Conservation (phyloP, 306 rosid species). For the Clitoria ternatea region DNA sequence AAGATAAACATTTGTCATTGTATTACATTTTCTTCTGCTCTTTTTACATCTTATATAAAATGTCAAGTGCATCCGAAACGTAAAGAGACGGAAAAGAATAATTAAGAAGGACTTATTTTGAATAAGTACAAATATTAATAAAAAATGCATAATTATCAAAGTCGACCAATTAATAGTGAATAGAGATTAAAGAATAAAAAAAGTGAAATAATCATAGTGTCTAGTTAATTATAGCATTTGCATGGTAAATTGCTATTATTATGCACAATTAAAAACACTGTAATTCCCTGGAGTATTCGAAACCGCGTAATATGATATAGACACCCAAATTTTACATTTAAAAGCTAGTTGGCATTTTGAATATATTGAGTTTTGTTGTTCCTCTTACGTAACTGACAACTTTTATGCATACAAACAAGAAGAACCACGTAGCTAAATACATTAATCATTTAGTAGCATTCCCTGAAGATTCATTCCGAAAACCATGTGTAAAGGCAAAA, state of each 20-base stretch:
- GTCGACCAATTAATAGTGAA: too few relatives aligned
- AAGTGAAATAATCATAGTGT: neutral
- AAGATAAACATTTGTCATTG: too few relatives aligned
- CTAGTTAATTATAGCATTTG: neutral
- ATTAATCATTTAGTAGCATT: neutral
- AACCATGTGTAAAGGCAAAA: neutral
- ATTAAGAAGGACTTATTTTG: too few relatives aligned
- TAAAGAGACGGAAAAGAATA: too few relatives aligned
- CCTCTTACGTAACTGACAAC: neutral
- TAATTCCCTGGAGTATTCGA: neutral
- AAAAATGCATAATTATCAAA: too few relatives aligned
- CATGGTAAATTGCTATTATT: neutral
- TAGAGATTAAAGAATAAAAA: neutral
- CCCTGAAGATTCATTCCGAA: neutral
- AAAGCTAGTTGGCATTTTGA: slow-evolving; percentile 5
- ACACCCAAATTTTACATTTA: neutral
- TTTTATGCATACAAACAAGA: slow-evolving; percentile 2
- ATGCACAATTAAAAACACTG: neutral
- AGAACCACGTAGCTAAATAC: neutral
- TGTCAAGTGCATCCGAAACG: too few relatives aligned
- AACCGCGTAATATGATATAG: slow-evolving; percentile 1
- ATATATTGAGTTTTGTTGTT: slow-evolving; percentile 1
- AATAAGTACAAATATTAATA: too few relatives aligned
- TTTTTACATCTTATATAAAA: too few relatives aligned
- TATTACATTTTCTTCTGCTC: too few relatives aligned